These are phyloP conservation scores for Nematocida sp. DNA, from an alignment of 371 early-diverging fungal species.

Conservation along the genomic window DNA sequence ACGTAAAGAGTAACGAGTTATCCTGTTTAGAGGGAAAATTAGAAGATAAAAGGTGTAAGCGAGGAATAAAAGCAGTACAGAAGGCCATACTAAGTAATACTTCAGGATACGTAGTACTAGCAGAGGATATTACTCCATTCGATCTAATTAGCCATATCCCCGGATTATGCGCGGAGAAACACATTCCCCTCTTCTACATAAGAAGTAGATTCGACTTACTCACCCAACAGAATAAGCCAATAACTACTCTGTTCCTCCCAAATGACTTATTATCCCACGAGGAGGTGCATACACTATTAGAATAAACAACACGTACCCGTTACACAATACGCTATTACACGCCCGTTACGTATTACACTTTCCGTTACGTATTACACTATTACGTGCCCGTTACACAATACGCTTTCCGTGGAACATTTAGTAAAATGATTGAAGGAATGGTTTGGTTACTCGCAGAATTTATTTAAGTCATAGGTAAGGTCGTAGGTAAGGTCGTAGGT, in stretches of 20 bases:
- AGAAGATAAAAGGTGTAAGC: slow-evolving; percentile 7
- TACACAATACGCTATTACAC: no score
- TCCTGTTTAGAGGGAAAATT: background rate
- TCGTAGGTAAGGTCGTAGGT: no score
- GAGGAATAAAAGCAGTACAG: slow-evolving; percentile 53
- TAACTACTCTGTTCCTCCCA: slow-evolving; percentile 38
- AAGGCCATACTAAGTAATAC: slow-evolving; percentile 10
- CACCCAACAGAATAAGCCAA: slow-evolving; percentile 43
- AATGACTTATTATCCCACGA: background rate
- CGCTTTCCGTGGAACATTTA: no score
- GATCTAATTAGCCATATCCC: slow-evolving; percentile 53
- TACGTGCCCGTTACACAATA: no score
- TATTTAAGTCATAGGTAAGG: no score
- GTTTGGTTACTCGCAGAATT: no score
- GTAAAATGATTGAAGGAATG: no score
- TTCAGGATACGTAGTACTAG: slow-evolving; percentile 29
- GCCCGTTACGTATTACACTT: no score
- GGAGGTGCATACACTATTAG: no score
- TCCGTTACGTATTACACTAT: no score
- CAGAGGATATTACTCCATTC: slow-evolving; percentile 39
- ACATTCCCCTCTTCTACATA: slow-evolving; percentile 33
- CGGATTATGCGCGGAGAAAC: slow-evolving; percentile 18
- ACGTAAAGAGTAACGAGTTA: background rate
- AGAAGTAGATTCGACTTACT: slow-evolving; percentile 32
- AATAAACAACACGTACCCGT: no score